A percentile compares a stretch with the other conserved stretches of the same genome.
These are phyloP conservation scores for Quercus tomentella DNA, from an alignment of 331 rosid genomes.

Conservation along the genomic window DNA sequence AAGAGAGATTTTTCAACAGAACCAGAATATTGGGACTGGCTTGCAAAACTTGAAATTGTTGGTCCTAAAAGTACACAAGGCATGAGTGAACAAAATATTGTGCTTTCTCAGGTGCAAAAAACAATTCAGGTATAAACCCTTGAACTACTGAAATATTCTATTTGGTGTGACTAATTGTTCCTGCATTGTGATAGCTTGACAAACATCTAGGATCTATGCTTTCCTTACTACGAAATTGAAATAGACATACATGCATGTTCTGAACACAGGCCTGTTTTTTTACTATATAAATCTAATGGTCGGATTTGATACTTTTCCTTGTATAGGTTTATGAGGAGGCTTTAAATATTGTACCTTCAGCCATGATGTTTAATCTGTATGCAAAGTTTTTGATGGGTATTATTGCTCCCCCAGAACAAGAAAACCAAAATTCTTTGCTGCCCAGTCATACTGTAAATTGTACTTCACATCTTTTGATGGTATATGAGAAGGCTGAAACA, in stretches of 20 bases:
- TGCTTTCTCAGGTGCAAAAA: slow-evolving; percentile 40
- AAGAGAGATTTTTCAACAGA: slow-evolving; percentile 61
- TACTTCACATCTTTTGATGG: slow-evolving; percentile 38
- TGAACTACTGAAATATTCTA: slow-evolving; percentile 9
- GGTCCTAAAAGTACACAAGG: slow-evolving; percentile 29
- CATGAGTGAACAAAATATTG: slow-evolving; percentile 30
- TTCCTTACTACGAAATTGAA: slow-evolving; percentile 7
- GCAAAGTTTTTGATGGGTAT: slow-evolving; percentile 47
- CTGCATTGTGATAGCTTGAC: neutral
- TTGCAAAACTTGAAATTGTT: slow-evolving; percentile 56
- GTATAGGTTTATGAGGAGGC: slow-evolving; percentile 85
- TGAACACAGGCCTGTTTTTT: neutral
- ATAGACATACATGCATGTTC: neutral
- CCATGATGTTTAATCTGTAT: slow-evolving; percentile 47
- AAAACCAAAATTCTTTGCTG: slow-evolving; percentile 20
- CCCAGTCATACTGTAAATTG: slow-evolving; percentile 26
- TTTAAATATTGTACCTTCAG: slow-evolving; percentile 48
- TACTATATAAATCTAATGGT: slow-evolving; percentile 15
- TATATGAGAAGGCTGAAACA: slow-evolving; percentile 74
- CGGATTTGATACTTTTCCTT: slow-evolving; percentile 4
- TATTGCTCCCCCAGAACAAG: slow-evolving; percentile 36
- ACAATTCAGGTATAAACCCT: slow-evolving; percentile 64
- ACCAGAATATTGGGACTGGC: slow-evolving; percentile 92
- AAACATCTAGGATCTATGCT: neutral
- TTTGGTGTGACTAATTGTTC: neutral